These are phyloP conservation scores for Lichtheimia corymbifera DNA, from an alignment of 371 early-diverging fungal genomes.

Conservation along the genomic window DNA sequence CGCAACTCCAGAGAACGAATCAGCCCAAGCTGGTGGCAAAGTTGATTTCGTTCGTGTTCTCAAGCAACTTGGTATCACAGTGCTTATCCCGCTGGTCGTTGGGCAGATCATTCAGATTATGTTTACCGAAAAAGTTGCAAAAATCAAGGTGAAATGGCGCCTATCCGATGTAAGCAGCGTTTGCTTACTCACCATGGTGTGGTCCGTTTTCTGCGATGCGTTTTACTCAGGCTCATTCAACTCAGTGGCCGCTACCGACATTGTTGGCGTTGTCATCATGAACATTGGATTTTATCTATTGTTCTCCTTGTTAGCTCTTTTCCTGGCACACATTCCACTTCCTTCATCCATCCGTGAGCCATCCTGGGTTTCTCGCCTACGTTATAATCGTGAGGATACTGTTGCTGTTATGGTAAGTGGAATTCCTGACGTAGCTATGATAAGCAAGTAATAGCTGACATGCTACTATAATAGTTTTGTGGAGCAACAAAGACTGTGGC, in stretches of 20 bases:
- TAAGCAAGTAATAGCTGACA: not conserved
- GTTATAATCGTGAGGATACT: slow-evolving; percentile 54
- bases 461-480: slow-evolving; percentile 43
- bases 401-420: slow-evolving; percentile 60
- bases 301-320: slow-evolving; percentile 46
- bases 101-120: slow-evolving; percentile 68
- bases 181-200: slow-evolving; percentile 69
- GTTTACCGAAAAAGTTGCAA: slow-evolving; percentile 54
- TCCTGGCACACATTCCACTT: slow-evolving; percentile 42
- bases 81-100: slow-evolving; percentile 62
- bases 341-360: slow-evolving; percentile 25
- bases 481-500: slow-evolving; percentile 80
- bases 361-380: slow-evolving; percentile 24
- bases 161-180: slow-evolving; percentile 61
- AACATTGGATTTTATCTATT: slow-evolving; percentile 50
- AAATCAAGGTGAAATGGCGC: slow-evolving; percentile 51
- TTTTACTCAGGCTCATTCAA: slow-evolving; percentile 59
- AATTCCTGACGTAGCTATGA: not conserved
- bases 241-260: slow-evolving; percentile 52
- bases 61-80: slow-evolving; percentile 62
- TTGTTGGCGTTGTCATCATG: slow-evolving; percentile 58
- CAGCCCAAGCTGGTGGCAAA: slow-evolving; percentile 29
- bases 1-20: slow-evolving; percentile 49
- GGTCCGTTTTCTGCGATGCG: slow-evolving; percentile 77
- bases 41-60: slow-evolving; percentile 61